Base-by-base conservation (phyloP, 192 early-diverging fungal species). In the Coemansia aciculifera region DNA sequence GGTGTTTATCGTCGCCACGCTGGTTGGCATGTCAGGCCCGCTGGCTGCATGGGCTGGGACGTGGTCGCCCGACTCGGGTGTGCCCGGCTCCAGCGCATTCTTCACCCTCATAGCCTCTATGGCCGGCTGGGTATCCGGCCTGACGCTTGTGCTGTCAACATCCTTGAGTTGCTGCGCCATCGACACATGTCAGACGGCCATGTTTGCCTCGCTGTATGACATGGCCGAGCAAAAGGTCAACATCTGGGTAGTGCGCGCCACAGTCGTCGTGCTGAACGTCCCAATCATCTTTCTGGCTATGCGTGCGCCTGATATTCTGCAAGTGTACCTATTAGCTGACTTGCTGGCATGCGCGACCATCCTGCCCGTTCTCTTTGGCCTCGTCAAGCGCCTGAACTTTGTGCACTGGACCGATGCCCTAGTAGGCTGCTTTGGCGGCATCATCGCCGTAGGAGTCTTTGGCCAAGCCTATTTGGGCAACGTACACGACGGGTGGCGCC, bases 171-270 rank as follows among this genome's bases (percentile, higher is more conserved):
- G 89, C 69, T 88, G 88, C 31, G 72, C 81, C 36, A 86, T 89
- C 11, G 90, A 91, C 64, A 90, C 89, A 12, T 75, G 88, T 66
- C 90, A 91, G 69, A 86, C 85, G n/a, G 90, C 85, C 31, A 79
- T 91, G 76, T 86, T 87, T 59, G 84, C 86, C 12, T 90, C 89
- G 31, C 59, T 90, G 19, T 86, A 85, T 32, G 89, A 90, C 38
- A 64, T 88, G 5, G 77, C 77, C 39, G 71, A 85, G 37, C 71
- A 85, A 61, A 71, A 56, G 51, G 64, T 85, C 61, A 72, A 31
- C 43, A 73, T 87, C 34, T 75, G 75, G 70, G 78, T 74, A 24
- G 78, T 78, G 38, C 78, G 86, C 24, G 69, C 67, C 17, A 63
- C 67, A 0, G 81, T 81, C 13, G 60, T 86, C 32, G 17, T 85